Conservation (phyloP, 139 green algal genomes). For the Haematococcus lacustris region DNA sequence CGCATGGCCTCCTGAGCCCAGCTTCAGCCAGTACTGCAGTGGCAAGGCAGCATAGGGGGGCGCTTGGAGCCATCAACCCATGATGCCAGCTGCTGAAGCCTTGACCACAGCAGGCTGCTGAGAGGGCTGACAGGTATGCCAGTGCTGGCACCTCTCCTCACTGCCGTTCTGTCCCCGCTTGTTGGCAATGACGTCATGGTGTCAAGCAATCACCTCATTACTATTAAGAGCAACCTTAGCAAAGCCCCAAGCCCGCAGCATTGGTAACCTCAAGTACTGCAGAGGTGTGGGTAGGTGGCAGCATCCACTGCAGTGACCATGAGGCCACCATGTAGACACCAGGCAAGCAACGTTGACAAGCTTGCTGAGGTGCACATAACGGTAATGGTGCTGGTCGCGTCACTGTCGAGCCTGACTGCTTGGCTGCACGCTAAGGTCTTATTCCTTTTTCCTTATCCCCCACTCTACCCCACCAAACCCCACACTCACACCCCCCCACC, state of each 20-base stretch:
- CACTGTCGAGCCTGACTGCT: no score
- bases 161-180: neutral
- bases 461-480: neutral
- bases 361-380: neutral
- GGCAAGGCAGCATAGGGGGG: neutral
- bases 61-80: slow-evolving; percentile 2
- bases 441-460: neutral
- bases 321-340: no score
- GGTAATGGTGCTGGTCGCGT: neutral
- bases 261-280: no score
- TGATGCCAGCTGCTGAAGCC: neutral
- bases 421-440: neutral
- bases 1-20: slow-evolving; percentile 15
- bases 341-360: no score
- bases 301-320: no score
- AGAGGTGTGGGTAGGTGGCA: no score
- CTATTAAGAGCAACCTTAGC: no score
- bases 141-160: neutral
- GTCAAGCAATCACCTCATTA: neutral
- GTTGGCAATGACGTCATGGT: neutral
- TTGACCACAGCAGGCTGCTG: neutral
- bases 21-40: slow-evolving; percentile 18
- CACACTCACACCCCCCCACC: neutral
- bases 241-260: no score
- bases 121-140: no score